These are phyloP conservation scores for Gossypium thurberi DNA, from an alignment of 345 rosid genomes.

Conservation along the genomic window DNA sequence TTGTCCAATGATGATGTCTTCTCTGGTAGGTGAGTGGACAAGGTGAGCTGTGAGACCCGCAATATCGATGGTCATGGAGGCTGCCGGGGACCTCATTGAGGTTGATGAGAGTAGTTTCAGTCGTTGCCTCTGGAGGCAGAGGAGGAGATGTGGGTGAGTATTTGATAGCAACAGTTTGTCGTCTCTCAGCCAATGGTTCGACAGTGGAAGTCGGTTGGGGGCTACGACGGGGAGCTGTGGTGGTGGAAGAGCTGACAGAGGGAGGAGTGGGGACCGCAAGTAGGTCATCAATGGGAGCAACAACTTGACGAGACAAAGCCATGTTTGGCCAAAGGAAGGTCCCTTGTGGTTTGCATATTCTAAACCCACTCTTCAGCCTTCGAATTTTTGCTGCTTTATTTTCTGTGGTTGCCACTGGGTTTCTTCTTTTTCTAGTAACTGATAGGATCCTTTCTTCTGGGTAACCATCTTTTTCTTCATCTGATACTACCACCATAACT, in stretches of 20 bases:
- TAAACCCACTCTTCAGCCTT: slow-evolving; percentile 73
- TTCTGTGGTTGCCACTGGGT: slow-evolving; percentile 23
- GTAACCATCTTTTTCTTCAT: slow-evolving; percentile 1
- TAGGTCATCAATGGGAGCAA: slow-evolving; percentile 26
- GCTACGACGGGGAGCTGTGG: slow-evolving; percentile 8
- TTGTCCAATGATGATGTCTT: slow-evolving; percentile 18
- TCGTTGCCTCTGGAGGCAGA: slow-evolving; percentile 11
- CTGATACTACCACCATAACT: not conserved
- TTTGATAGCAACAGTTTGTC: slow-evolving; percentile 15
- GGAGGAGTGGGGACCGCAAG: slow-evolving; percentile 34
- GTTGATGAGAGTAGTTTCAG: slow-evolving; percentile 24
- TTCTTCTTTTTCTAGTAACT: not conserved
- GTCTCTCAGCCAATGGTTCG: slow-evolving; percentile 47
- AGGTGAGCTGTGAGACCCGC: slow-evolving; percentile 16
- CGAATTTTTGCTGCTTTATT: slow-evolving; percentile 41
- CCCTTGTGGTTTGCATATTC: slow-evolving; percentile 73
- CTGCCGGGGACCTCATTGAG: slow-evolving; percentile 44
- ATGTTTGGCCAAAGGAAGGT: slow-evolving; percentile 71
- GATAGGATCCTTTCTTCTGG: not conserved
- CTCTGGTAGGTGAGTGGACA: slow-evolving; percentile 37
- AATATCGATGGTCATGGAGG: slow-evolving; percentile 17
- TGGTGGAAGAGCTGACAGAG: slow-evolving; percentile 39
- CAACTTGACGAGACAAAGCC: slow-evolving; percentile 24
- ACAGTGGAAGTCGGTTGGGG: slow-evolving; percentile 28
- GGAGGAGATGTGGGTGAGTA: slow-evolving; percentile 19